phyloP scores from a whole-genome alignment of 495 filamentous ascomycete species.

The Choiromyces venosus region DNA sequence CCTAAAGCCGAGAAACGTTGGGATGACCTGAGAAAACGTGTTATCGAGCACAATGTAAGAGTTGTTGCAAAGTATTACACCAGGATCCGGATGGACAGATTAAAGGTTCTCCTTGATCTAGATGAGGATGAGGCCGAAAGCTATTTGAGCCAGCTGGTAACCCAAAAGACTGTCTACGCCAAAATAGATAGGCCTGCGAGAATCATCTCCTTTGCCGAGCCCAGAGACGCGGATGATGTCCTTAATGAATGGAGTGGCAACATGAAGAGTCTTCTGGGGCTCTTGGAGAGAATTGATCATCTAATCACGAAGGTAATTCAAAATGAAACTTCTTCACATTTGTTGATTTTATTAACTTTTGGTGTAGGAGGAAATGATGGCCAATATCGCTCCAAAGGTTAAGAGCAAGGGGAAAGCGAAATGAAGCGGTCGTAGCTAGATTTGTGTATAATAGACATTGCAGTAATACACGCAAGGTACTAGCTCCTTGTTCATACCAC shows the following conservation, averaged over 20 bases:
- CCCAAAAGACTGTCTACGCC: slow-evolving; percentile 91
- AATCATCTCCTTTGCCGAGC: slow-evolving; percentile 87
- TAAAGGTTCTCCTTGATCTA: slow-evolving; percentile 84
- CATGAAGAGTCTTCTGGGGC: slow-evolving; percentile 92
- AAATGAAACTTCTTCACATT: not conserved
- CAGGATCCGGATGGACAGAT: slow-evolving; percentile 80
- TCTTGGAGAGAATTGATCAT: slow-evolving; percentile 93
- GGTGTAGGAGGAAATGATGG: slow-evolving; percentile 93
- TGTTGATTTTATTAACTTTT: slow-evolving; percentile 10
- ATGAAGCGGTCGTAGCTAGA: slow-evolving; percentile 12
- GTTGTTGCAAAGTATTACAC: slow-evolving; percentile 99
- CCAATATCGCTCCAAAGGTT: slow-evolving; percentile 69
- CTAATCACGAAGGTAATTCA: slow-evolving; percentile 72
- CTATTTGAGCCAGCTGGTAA: slow-evolving; percentile 93
- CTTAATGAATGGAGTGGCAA: slow-evolving; percentile 98
- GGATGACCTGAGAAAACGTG: slow-evolving; percentile 91
- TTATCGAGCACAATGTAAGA: slow-evolving; percentile 98
- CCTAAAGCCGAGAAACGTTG: slow-evolving; percentile 74
- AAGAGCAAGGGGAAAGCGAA: slow-evolving; percentile 44
- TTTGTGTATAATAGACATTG: slow-evolving; percentile 39
- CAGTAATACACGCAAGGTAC: not conserved
- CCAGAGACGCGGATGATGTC: slow-evolving; percentile 91
- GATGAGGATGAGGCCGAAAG: slow-evolving; percentile 94
- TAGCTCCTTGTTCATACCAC: not conserved
- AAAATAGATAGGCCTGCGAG: slow-evolving; percentile 93